These are phyloP conservation scores for Mycosphaerella sp. DNA, from an alignment of 2,329 filamentous ascomycete species.

Conservation along the genomic window DNA sequence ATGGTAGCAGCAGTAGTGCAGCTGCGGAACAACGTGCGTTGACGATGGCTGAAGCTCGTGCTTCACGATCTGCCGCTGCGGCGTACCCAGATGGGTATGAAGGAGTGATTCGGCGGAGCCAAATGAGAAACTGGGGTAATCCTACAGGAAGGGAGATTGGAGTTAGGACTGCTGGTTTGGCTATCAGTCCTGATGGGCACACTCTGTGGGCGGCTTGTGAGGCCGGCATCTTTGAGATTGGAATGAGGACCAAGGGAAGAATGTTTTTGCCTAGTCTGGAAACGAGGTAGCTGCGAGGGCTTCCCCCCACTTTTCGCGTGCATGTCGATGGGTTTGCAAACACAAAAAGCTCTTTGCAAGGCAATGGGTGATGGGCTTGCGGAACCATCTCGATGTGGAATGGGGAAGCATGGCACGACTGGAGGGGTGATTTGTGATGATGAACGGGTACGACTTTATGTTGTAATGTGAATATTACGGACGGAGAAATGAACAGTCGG, in stretches of 20 bases:
- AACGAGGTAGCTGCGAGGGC: slow-evolving; percentile 10
- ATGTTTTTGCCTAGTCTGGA: slow-evolving; percentile 44
- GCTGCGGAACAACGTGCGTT: no score
- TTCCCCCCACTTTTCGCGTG: background rate
- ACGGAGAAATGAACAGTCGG: background rate
- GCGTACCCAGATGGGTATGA: slow-evolving; percentile 26
- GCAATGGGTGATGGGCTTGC: background rate
- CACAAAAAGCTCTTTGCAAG: background rate
- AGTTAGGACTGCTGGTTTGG: slow-evolving; percentile 43
- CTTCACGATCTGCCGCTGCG: slow-evolving; percentile 1
- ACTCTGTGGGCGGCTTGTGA: slow-evolving; percentile 48
- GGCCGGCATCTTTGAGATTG: slow-evolving; percentile 70
- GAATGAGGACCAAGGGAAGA: slow-evolving; percentile 56
- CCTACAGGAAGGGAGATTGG: slow-evolving; percentile 29
- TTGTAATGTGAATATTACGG: background rate
- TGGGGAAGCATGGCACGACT: background rate
- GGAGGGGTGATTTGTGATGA: background rate
- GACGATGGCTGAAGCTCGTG: no score
- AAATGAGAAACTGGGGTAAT: slow-evolving; percentile 13
- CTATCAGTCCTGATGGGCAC: slow-evolving; percentile 44
- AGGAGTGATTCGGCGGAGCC: slow-evolving; percentile 16
- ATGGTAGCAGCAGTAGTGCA: background rate
- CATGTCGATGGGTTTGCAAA: background rate
- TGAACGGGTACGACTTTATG: background rate
- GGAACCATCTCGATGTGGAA: background rate